phyloP scores from a whole-genome alignment of 2,329 filamentous ascomycete species.

The Phialocephala sp. region DNA sequence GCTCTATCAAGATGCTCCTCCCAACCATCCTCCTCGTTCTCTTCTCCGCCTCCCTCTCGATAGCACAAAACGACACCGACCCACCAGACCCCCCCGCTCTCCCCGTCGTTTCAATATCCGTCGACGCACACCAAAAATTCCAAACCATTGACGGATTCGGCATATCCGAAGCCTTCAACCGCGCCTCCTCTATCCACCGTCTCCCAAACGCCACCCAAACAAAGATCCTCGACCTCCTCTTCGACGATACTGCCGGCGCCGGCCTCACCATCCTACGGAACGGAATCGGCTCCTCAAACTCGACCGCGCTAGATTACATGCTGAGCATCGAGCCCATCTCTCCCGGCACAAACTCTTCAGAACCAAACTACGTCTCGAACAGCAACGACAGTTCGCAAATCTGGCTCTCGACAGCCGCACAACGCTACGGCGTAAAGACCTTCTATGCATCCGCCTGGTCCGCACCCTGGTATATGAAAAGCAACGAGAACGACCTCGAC shows the following conservation, averaged over 20 bases:
- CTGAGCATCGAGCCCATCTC: conserved; percentile 1
- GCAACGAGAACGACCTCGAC: conserved; percentile 49
- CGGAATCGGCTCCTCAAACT: conserved; percentile 43
- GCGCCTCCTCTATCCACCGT: conserved; percentile 49
- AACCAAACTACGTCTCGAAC: conserved; percentile 51
- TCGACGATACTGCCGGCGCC: conserved; percentile 51
- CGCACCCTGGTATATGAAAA: conserved; percentile 57
- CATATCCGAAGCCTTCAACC: conserved; percentile 53
- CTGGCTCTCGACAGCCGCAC: conserved; percentile 55
- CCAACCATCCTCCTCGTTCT: background rate
- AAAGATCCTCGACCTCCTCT: conserved; percentile 51
- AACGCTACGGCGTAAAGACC: conserved; percentile 47
- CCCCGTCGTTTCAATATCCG: background rate
- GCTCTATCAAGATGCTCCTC: background rate
- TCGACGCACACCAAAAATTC: background rate
- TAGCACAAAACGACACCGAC: background rate
- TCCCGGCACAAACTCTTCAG: conserved; percentile 34
- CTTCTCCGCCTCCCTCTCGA: background rate
- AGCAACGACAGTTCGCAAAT: conserved; percentile 54
- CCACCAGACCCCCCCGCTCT: background rate
- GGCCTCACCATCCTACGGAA: conserved; percentile 57
- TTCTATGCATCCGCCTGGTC: conserved; percentile 56
- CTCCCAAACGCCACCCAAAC: conserved; percentile 39
- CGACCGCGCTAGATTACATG: background rate
- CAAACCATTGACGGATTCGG: conserved; percentile 54